Percentiles rank a stretch among this genome's conserved stretches.
phyloP scores from a whole-genome alignment of 176 grass and related monocot genomes.

The Raddia guianensis region DNA sequence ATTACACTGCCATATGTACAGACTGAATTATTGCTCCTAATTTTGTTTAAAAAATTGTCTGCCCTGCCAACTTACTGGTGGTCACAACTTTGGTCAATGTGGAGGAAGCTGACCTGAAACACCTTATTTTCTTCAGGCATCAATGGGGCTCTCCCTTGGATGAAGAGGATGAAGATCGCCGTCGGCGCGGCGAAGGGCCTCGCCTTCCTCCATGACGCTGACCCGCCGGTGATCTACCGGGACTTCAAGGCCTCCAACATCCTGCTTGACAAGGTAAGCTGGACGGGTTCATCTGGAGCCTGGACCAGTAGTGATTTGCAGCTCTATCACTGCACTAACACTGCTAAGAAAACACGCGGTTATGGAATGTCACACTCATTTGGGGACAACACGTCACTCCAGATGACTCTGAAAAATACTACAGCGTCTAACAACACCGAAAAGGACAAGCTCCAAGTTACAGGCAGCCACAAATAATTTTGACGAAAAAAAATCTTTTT shows the following conservation, averaged over 20 bases:
- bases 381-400: slow-evolving; percentile 14
- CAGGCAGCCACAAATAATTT: not conserved
- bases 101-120: slow-evolving; percentile 42
- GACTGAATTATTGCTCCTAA: not conserved
- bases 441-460: not conserved
- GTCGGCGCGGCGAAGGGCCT: slow-evolving; percentile 75
- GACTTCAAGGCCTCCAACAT: slow-evolving; percentile 86
- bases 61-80: not conserved
- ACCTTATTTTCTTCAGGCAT: slow-evolving; percentile 37
- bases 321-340: not conserved
- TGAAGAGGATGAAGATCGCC: slow-evolving; percentile 70
- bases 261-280: slow-evolving; percentile 64
- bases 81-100: slow-evolving; percentile 7
- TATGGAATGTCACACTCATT: slow-evolving; percentile 28
- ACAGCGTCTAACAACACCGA: not conserved
- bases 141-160: slow-evolving; percentile 57
- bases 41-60: not conserved
- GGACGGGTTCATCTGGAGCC: too few species aligned
- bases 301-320: not conserved
- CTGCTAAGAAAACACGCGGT: not conserved
- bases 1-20: slow-evolving; percentile 8
- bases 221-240: slow-evolving; percentile 68
- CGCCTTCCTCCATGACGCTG: slow-evolving; percentile 61
- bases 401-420: not conserved
- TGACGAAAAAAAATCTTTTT: not conserved